Evolutionary conservation across 2,329 filamentous ascomycete genomes (phyloP).

Genomic region (Rugonectria rugulosa): DNA sequence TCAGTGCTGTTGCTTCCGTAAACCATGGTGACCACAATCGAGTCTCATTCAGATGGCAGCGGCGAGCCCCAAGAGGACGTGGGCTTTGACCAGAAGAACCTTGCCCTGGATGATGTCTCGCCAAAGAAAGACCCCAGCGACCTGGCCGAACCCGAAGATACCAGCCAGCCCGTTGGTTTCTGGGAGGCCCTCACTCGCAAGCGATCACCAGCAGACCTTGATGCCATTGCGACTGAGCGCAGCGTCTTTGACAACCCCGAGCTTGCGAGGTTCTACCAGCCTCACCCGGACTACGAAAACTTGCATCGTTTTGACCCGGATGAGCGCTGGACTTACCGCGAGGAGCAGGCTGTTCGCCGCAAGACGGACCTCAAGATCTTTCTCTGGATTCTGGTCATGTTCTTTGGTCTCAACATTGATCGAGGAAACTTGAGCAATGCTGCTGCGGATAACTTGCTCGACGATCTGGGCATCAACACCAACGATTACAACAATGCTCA

Average conservation of each 20-base stretch:
- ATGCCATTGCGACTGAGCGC: conserved; percentile 5
- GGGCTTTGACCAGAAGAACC: not conserved
- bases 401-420: conserved; percentile 37
- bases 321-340: conserved; percentile 47
- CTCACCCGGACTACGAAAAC: conserved; percentile 39
- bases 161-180: not conserved
- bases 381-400: not conserved
- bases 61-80: not conserved
- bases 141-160: conserved; percentile 5
- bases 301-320: conserved; percentile 47
- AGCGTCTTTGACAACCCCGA: conserved; percentile 10
- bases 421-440: conserved; percentile 35
- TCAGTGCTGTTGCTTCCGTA: not conserved
- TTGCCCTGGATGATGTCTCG: not conserved
- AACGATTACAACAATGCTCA: conserved; percentile 62
- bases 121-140: not conserved
- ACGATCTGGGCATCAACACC: conserved; percentile 46
- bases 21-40: not conserved
- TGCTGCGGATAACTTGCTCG: conserved; percentile 48
- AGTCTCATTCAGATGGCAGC: not conserved
- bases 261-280: conserved; percentile 7
- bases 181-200: not conserved
- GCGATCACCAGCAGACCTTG: not conserved
- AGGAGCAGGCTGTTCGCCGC: conserved; percentile 42
- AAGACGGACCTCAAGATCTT: conserved; percentile 45